Conservation (phyloP, 2,329 filamentous ascomycete genomes). For the Mycosphaerelloides madeirae region DNA sequence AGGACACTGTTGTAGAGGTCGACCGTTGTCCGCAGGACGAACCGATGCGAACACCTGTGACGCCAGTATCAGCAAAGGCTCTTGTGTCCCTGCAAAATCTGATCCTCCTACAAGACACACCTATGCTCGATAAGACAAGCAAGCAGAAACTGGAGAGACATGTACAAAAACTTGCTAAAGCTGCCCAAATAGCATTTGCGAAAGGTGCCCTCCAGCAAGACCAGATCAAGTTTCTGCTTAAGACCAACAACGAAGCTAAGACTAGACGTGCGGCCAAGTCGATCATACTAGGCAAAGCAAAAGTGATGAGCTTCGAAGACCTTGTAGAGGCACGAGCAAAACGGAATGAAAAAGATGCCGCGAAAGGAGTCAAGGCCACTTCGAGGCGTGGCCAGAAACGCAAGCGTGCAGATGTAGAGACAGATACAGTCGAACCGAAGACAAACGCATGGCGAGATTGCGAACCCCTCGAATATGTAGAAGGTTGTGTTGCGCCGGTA, state of each 20-base stretch:
- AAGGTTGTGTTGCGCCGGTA: no score
- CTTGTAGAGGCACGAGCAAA: conserved; percentile 19
- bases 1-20: neutral
- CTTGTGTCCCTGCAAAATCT: conserved; percentile 17
- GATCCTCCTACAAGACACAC: conserved; percentile 21
- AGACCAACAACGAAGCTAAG: conserved; percentile 30
- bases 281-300: conserved; percentile 22
- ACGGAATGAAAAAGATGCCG: no score
- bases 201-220: conserved; percentile 26
- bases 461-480: no score
- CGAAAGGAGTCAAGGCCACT: no score
- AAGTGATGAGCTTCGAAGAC: conserved; percentile 26
- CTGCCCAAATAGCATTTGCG: conserved; percentile 26
- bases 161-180: conserved; percentile 24
- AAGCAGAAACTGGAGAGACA: conserved; percentile 22
- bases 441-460: no score
- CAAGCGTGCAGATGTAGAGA: no score
- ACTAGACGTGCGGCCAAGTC: conserved; percentile 22
- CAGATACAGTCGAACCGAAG: no score
- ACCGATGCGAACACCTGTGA: conserved; percentile 25
- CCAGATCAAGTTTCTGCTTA: conserved; percentile 25
- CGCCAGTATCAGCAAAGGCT: conserved; percentile 22
- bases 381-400: no score
- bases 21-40: neutral
- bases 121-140: conserved; percentile 22